Evolutionary conservation across 78 protist species (phyloP).

Genomic region (Ministeria vibrans): DNA sequence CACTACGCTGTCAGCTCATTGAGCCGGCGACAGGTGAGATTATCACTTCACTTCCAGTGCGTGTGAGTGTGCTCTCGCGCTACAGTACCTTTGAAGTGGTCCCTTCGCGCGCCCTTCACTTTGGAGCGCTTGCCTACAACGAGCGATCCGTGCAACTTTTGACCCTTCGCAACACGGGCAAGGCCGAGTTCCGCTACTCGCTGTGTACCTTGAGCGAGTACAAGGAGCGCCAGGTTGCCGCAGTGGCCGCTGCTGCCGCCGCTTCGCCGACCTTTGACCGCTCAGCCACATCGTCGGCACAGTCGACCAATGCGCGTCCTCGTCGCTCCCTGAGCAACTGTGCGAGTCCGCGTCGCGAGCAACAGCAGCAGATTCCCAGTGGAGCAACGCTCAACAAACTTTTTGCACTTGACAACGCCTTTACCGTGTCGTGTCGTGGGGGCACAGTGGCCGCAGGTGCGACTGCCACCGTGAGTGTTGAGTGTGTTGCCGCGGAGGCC

Average conservation of each 20-base stretch:
- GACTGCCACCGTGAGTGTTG: neutral
- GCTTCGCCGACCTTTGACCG: no score
- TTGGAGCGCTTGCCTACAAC: neutral
- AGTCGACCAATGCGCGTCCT: neutral
- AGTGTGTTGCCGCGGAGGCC: neutral
- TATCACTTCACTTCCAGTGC: neutral
- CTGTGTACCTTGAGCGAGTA: neutral
- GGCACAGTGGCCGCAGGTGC: neutral
- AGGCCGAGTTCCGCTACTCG: neutral
- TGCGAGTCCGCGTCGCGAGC: neutral
- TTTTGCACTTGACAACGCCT: no score
- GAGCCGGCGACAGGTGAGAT: slow-evolving; percentile 2
- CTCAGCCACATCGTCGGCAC: no score
- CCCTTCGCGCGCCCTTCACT: neutral
- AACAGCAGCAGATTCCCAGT: neutral
- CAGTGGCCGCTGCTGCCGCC: neutral
- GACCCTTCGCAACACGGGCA: neutral
- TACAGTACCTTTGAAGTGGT: neutral
- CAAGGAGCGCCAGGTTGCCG: neutral
- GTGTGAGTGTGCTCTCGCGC: neutral
- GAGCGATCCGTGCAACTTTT: neutral
- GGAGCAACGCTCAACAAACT: neutral
- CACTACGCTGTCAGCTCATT: neutral
- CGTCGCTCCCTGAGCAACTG: neutral
- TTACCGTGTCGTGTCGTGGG: neutral